Percentiles rank a stretch among this genome's conserved stretches.
These are phyloP conservation scores for Aspergillus thermomutatus DNA, from an alignment of 2,329 filamentous ascomycete genomes.

Conservation along the genomic window DNA sequence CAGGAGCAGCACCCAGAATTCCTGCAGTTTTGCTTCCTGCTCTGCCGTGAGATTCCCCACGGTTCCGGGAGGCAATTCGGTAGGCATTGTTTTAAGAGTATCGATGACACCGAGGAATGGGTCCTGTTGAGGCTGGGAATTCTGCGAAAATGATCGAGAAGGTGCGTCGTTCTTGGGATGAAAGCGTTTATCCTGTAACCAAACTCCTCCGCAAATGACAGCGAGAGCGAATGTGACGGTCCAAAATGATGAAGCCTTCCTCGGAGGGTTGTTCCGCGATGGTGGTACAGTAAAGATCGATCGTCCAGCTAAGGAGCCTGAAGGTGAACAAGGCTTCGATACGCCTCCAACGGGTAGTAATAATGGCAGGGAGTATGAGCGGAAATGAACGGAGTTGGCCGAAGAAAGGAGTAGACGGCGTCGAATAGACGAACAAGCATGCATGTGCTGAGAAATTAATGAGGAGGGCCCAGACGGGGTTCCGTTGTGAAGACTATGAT, in stretches of 20 bases:
- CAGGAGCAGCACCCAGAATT: constrained; percentile 77
- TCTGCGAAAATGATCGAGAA: constrained; percentile 8
- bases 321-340: constrained; percentile 20
- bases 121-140: constrained; percentile 15
- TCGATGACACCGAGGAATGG: constrained; percentile 33
- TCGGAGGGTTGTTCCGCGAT: constrained; percentile 23
- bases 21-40: constrained; percentile 81
- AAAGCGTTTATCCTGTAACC: constrained; percentile 31
- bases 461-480: not conserved
- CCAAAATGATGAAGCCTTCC: constrained; percentile 38
- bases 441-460: constrained; percentile 31
- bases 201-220: constrained; percentile 34
- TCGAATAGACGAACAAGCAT: constrained; percentile 25
- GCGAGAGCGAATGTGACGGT: constrained; percentile 31
- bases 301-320: constrained; percentile 20
- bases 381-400: constrained; percentile 22
- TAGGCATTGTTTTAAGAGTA: constrained; percentile 35
- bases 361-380: constrained; percentile 9
- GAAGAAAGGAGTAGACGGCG: constrained; percentile 32
- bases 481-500: not conserved
- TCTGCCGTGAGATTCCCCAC: constrained; percentile 85
- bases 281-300: constrained; percentile 24
- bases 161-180: constrained; percentile 11
- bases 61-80: constrained; percentile 54
- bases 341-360: constrained; percentile 14